Base-by-base conservation (phyloP, 805 yeast genomes). In the Saturnispora saitoi region DNA sequence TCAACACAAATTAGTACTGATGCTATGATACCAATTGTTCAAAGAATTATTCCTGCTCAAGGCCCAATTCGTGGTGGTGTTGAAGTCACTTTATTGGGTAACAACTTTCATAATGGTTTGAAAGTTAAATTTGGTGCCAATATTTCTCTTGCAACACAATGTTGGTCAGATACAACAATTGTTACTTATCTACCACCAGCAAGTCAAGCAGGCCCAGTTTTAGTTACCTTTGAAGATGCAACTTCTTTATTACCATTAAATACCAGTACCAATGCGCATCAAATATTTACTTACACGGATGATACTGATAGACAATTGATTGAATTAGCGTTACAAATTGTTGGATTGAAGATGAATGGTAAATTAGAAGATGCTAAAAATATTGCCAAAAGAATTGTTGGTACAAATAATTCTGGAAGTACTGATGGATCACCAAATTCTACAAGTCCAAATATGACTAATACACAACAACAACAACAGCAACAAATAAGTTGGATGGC, bases 51-150 rank as follows among this genome's bases (percentile, higher is more conserved):
- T 50, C 99, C 99, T 1, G 83, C 95, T 0, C 93, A 86, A 63
- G 99, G 99, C 2, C 95, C 97, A 9, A 77, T 89, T 11, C 76
- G 96, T 54, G 99, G 99, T 55, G 99, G 99, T 37, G 83, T 90
- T 39, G 99, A 93, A 64, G 86, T 93, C 7, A 93, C 99, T 0
- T 69, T 93, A 44, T 70, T 93, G 40, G 99, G 99, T 2, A 75
- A 81, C 43, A 86, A 88, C 51, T 93, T 93, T 72, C 80, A 82
- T 47, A 85, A 84, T 15, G 96, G 95, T 0, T 69, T 91, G 50
- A 70, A 72, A 22, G 96, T 91, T 14, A 83, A 83, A 65, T 93
- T 93, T 67, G 99, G 99, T 31, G 80, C 83, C 11, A 81, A 80
- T 60, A 70, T 75, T 50, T 88, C 93, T 0, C 65, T 86, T 30